Base-by-base conservation (phyloP, 108 stramenopile species). In the Pseudonitzschia multiseries region DNA sequence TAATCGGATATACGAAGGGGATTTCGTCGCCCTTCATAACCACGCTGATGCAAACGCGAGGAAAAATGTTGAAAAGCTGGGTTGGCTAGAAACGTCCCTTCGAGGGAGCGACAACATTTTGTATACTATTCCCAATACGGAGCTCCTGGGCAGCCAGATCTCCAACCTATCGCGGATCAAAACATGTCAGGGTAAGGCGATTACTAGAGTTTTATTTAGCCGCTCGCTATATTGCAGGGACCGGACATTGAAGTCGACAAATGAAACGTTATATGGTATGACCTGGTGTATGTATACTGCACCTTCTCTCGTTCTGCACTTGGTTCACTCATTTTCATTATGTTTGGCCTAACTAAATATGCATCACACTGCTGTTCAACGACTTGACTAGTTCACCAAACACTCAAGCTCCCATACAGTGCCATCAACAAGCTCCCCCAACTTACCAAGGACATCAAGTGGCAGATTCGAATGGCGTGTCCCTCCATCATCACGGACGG, bases 111-210 rank as follows among this genome's bases (percentile, higher is more conserved):
- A 83, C 68, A 76, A 84, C 48, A 28, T 86, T 27, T 76, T 76
- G 68, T 74, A 75, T 26, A 77, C 60, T 5, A 67, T 81, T 18
- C 84, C 87, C 26, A 83, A 85, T 53, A 50, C 68, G 41, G 74
- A 86, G 69, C 67, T 93, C 24, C 68, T 73, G 31, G 57, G 27
- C 57, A n/a, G n/a, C n/a, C n/a, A n/a, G n/a, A n/a, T n/a, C n/a
- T n/a, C n/a, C n/a, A n/a, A 67, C 82, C 77, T 93, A 13, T 77
- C 75, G n/a, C 79, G 89, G 0, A 76, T 83, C 17, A 74, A 76
- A 13, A 65, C 51, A 31, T 89, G 77, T 52, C 89, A 90, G 67
- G 92, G 26, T 59, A 27, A 26, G 29, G 8, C 12, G 8, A 15
- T 8, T 24, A 8, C n/a, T 13, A 5, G 36, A 36, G 36, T 36